Conservation (phyloP, 2,329 filamentous ascomycete species). For the Trichoderma afroharzianum region DNA sequence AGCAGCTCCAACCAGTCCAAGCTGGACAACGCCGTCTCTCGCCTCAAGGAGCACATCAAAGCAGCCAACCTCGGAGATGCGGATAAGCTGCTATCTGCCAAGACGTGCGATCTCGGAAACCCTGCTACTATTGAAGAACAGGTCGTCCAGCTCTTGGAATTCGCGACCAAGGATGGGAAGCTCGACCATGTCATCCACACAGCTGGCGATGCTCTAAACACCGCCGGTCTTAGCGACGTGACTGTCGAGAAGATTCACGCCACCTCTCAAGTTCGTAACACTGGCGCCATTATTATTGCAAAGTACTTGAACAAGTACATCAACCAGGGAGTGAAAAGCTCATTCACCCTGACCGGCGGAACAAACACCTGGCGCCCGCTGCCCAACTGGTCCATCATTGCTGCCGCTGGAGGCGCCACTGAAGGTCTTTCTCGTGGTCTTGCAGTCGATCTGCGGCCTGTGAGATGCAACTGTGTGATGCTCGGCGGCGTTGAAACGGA, state of each 20-base stretch:
- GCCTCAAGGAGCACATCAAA: conserved; percentile 33
- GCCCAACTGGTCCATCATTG: conserved; percentile 48
- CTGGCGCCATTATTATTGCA: conserved; percentile 48
- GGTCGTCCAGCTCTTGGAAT: conserved; percentile 45
- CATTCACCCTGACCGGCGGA: conserved; percentile 56
- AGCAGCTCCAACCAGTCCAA: conserved; percentile 53
- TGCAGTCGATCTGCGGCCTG: conserved; percentile 59
- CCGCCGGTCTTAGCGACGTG: conserved; percentile 39
- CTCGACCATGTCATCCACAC: conserved; percentile 58
- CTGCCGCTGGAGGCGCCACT: conserved; percentile 46
- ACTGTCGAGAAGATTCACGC: conserved; percentile 38
- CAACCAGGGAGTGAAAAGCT: conserved; percentile 38
- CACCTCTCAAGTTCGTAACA: conserved; percentile 47
- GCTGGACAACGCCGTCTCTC: conserved; percentile 43
- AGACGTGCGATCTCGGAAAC: conserved; percentile 23
- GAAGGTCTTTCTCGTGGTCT: conserved; percentile 52
- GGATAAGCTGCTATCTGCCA: conserved; percentile 23
- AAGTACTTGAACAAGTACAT: conserved; percentile 48
- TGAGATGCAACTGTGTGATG: conserved; percentile 60
- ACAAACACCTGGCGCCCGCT: conserved; percentile 47
- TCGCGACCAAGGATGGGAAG: conserved; percentile 43
- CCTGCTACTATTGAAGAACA: conserved; percentile 33
- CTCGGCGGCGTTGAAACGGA: conserved; percentile 53
- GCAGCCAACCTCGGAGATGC: conserved; percentile 35
- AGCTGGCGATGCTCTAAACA: conserved; percentile 44